Evolutionary conservation across 2,329 filamentous ascomycete genomes (phyloP), one percentile per base, ranked within the genome.

Genomic region (Nemania bipapillata): DNA sequence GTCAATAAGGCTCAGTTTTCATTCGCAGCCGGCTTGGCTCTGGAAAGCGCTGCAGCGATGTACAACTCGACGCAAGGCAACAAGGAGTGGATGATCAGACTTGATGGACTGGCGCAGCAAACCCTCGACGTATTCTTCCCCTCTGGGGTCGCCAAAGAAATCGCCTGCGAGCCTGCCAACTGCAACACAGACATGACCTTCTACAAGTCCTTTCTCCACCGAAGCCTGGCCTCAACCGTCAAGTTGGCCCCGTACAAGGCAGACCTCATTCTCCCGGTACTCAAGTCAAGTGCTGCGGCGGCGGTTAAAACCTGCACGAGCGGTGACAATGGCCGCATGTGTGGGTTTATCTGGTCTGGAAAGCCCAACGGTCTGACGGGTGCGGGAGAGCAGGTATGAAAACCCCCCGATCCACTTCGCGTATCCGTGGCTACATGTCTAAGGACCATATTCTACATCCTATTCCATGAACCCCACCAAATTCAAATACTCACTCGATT

Each of bases 191-290:
- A 89, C 73, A 84, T 86, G 74, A 80, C 81, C 58, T 83, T 83
- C 45, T 89, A 85, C 83, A 89, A 89, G 77, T 85, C 83, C 26
- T 86, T 86, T 71, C 80, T 88, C 5, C 78, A 83, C 28, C 85
- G 86, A 56, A 87, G 83, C 79, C 74, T 83, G 65, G 81, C 79
- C 2, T 75, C 78, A 30, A 78, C 81, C 0, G 75, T 77, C 24
- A 76, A 79, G 68, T 57, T 80, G 49, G 81, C 80, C 2, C 80
- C 81, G 0, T 76, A 78, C 63, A 82, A 79, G 17, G 69, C 70
- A 37, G 73, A 74, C 30, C 71, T 68, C 9, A 79, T 84, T 61
- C 76, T 79, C 50, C 74, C 77, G 4, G 74, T 77, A 24, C 74
- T 84, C 45, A 75, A 76, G 22, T 73, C 77, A 2, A 82, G 81